Base-by-base conservation (phyloP, 257 asterid genomes). In the Ophiorrhiza pumila region DNA sequence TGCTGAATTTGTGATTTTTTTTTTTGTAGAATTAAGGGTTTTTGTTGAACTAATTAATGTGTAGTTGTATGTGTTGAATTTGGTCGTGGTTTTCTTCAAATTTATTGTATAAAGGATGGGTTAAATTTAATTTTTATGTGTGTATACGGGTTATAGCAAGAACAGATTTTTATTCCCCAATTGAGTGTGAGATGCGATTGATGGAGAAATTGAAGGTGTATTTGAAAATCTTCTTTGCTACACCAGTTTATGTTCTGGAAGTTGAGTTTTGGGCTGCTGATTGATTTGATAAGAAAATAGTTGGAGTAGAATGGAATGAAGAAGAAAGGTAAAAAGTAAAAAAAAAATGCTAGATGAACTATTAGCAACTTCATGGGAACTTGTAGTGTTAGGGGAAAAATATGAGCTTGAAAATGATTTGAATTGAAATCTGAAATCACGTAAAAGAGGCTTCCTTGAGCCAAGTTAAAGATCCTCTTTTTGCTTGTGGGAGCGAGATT, bases 391-490 rank as follows among this genome's bases (percentile, higher is more conserved):
- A 46, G 10, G 50, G 37, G 37, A 23, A 20, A 27, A n/a, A 13
- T 9, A 64, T 3, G 9, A 65, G 32, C 13, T 4, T 41, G n/a
- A 23, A 65, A 15, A 20, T 39, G 5, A 61, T 43, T 63, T 39
- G 50, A 12, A 61, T 2, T 10, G 47, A 62, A 22, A 62, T 7
- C 68, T 34, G 17, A 20, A 31, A 31, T 59, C 42, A 5, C 27
- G 50, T 42, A 63, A n/a, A 22, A 37, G 49, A 22, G 50, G 69
- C 50, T 63, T 63, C 32, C 50, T 63, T 63, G 50, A 12, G 49
- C 22, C 10, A 17, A 35, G 25, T 60, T 34, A 5, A 58, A 31
- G 18, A 14, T 60, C 11, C 7, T 7, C 11, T 32, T 61, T 53
- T 61, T 2, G 45, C 23, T 14, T 60, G 41, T 41, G 17, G 17